These are phyloP conservation scores for Rhytidiadelphus loreus DNA, from an alignment of 225 moss, liverwort and hornwort species.

Conservation along the genomic window DNA sequence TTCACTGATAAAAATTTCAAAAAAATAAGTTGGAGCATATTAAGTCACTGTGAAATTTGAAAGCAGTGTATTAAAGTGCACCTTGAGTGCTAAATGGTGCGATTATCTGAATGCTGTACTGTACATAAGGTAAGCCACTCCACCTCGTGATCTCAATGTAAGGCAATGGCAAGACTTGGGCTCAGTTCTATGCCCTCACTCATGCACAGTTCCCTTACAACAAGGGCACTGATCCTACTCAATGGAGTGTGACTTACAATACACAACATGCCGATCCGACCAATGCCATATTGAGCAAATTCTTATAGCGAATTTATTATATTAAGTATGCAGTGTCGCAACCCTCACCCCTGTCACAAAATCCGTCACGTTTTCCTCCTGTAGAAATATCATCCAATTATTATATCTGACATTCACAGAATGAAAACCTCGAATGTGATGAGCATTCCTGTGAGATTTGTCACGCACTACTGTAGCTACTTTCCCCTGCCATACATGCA, in stretches of 20 bases:
- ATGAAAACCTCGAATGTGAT: accelerated
- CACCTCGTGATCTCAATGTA: background rate
- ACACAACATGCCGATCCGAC: background rate
- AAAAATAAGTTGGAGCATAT: background rate
- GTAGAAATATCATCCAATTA: background rate
- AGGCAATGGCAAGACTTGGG: too few species aligned
- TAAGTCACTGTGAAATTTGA: background rate
- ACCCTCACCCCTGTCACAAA: background rate
- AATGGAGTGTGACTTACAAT: background rate
- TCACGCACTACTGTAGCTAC: background rate
- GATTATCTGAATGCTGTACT: background rate
- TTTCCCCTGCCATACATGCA: background rate
- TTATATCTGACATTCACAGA: background rate
- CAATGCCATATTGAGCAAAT: background rate
- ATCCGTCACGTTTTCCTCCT: background rate
- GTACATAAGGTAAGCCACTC: accelerated
- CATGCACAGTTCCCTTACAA: too few species aligned
- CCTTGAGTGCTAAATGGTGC: background rate
- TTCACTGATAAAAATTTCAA: background rate
- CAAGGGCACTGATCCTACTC: too few species aligned
- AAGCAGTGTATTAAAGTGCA: background rate
- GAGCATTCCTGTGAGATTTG: background rate
- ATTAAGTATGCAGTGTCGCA: background rate
- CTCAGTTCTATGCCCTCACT: too few species aligned
- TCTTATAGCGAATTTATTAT: background rate